Base-by-base conservation (phyloP, 176 grass and related monocot species). In the Otatea glauca region DNA sequence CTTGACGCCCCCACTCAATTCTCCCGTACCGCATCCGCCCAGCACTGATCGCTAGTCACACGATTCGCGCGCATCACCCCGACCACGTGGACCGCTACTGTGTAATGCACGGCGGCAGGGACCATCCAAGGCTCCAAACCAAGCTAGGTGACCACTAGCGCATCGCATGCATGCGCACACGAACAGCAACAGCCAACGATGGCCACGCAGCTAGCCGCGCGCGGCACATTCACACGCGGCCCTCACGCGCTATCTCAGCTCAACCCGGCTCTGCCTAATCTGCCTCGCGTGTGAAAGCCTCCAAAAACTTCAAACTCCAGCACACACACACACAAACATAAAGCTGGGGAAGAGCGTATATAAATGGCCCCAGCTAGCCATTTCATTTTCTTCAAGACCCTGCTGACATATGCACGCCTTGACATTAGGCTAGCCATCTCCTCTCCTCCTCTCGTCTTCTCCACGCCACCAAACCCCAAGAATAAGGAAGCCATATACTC, bases 391-490 rank as follows among this genome's bases (percentile, higher is more conserved):
- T 34, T 23, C 65, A 59, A 76, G 90, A 59, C 67, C 60, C 78
- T 78, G 86, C 78, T 78, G 86, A 78, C 77, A 74, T 21, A 11
- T 18, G 58, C 86, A 81, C 73, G 35, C 74, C 83, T 91, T 91
- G 89, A 91, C 89, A 85, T 81, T 81, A 69, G 53, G 68, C 15
- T 66, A 25, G 18, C 24, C 58, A 77, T 63, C 7, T 5, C 56
- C 4, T 50, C 49, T 35, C 47, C 72, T 56, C 43, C 32, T 23
- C 74, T 29, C 61, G 32, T 77, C 76, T 65, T 35, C 83, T 62
- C 87, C 70, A 79, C 59, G 82, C 70, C 72, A 90, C 88, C 88
- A 90, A 87, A 90, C 84, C 79, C 88, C 68, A 9, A 64, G 44
- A 47, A 48, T 77, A 39, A 47, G 56, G 39, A 25, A 86, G 71